A percentile compares a stretch with the other conserved stretches of the same genome.
These are phyloP conservation scores for Acanthamoeba sp. DNA, from an alignment of 208 protist genomes.

Conservation along the genomic window DNA sequence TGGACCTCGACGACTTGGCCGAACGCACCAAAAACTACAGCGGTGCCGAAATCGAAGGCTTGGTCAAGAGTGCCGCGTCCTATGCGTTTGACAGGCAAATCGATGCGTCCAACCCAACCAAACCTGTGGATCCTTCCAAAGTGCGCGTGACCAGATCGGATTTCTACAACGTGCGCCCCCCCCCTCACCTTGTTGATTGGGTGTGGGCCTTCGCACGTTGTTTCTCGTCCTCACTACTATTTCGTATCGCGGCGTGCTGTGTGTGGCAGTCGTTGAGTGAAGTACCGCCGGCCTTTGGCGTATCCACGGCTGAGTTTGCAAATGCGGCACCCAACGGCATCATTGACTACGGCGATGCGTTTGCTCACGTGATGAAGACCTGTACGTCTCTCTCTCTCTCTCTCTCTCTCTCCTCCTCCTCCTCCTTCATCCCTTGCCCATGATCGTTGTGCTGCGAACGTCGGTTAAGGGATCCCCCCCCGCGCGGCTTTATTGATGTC, in stretches of 20 bases:
- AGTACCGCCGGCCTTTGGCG: conserved; percentile 97
- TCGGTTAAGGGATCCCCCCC: not conserved
- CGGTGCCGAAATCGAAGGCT: conserved; percentile 90
- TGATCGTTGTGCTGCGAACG: not conserved
- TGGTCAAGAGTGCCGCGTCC: conserved; percentile 92
- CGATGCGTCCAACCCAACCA: conserved; percentile 82
- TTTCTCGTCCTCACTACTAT: not conserved
- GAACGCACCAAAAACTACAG: conserved; percentile 98
- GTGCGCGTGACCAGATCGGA: conserved; percentile 60
- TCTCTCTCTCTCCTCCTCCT: conserved; percentile 84
- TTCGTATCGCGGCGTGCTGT: not conserved
- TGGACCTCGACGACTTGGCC: conserved; percentile 96
- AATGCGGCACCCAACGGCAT: conserved; percentile 94
- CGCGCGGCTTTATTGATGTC: too few species aligned
- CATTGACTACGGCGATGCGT: conserved; percentile 94
- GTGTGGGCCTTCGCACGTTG: not conserved
- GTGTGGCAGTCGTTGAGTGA: conserved; percentile 87
- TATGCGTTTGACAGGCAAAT: conserved; percentile 86
- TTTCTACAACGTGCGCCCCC: conserved; percentile 54
- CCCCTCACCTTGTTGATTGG: not conserved
- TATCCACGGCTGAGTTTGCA: conserved; percentile 94
- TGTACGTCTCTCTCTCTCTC: conserved; percentile 52
- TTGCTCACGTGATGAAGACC: conserved; percentile 82
- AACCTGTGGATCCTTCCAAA: conserved; percentile 60
- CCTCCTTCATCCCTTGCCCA: not conserved